Evolutionary conservation across 805 yeast genomes (phyloP).

Genomic region (Starmerella riodocensis): DNA sequence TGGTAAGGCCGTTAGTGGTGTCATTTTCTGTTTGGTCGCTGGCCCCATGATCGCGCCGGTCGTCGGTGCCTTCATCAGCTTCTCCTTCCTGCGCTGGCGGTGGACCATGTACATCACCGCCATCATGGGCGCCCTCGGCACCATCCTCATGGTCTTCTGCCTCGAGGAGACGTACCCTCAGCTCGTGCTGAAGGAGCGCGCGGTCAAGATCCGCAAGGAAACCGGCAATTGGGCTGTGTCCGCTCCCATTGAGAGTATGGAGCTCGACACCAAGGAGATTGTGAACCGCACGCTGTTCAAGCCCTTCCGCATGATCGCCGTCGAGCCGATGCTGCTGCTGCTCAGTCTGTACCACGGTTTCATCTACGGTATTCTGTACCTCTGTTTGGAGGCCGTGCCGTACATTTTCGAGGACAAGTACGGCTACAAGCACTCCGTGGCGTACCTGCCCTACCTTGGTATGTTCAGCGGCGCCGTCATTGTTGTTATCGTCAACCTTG

Average conservation of each 20-base stretch:
- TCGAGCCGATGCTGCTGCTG: conserved; percentile 61
- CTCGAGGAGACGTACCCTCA: conserved; percentile 31
- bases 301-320: conserved; percentile 52
- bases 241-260: conserved; percentile 74
- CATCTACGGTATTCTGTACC: conserved; percentile 65
- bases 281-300: conserved; percentile 49
- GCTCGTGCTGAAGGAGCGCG: conserved; percentile 48
- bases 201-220: conserved; percentile 52
- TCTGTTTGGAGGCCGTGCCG: conserved; percentile 65
- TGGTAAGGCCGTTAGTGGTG: conserved; percentile 42
- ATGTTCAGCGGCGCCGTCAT: conserved; percentile 51
- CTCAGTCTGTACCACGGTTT: conserved; percentile 62
- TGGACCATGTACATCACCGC: conserved; percentile 44
- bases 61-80: conserved; percentile 32
- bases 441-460: conserved; percentile 68
- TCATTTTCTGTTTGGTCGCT: conserved; percentile 35
- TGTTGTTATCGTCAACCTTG: conserved; percentile 41
- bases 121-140: conserved; percentile 29
- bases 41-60: conserved; percentile 39
- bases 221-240: conserved; percentile 74
- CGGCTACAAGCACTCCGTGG: conserved; percentile 44
- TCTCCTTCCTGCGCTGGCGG: conserved; percentile 37
- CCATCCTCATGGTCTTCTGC: conserved; percentile 30
- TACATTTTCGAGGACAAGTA: conserved; percentile 53
- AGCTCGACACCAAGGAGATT: conserved; percentile 44